Evolutionary conservation across 169 alveolate genomes (phyloP), one percentile per base, ranked within the genome.

Genomic region (Cryptosporidium ryanae): DNA sequence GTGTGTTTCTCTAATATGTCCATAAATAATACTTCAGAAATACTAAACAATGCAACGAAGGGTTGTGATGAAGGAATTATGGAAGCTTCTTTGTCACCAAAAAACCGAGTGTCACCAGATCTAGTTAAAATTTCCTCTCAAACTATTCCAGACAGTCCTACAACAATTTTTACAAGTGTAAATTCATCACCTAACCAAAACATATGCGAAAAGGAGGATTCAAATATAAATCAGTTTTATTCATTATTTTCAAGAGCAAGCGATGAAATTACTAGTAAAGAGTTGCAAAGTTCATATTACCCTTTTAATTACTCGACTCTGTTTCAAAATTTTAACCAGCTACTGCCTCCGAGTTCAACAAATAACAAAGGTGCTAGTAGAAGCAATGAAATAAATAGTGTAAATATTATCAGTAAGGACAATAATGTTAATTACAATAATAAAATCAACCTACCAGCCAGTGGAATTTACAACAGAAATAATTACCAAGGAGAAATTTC

Each of bases 271-370:
- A 76, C 55, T 29, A 61, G 38, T 34, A 55, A 76, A 23, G 71
- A 76, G 13, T 29, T 61, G 27, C 21, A 25, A 27, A n/a, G 31
- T 7, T 27, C 2, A 5, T 29, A 23, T 29, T 12, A 23, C 48
- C 44, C 65, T 7, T 34, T 49, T 3, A 52, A 13, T 55, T 64
- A 52, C n/a, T 43, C 34, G 25, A 15, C 66, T 17, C 6, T 15
- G 38, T 17, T 63, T 1, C 38, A 46, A 17, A 38, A 57, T 61
- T 4, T n/a, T 1, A 54, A 54, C 25, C 68, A 76, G 10, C 64
- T 76, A 17, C 87, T 76, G 6, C 87, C 87, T 21, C 87, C 87
- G 18, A 76, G 87, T 43, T n/a, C 59, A 44, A 55, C 59, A 10
- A 76, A 68, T 55, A 68, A 68, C 66, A 64, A 68, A 15, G 23